Conservation (phyloP, 257 asterid species). For the Nicotiana benthamiana region DNA sequence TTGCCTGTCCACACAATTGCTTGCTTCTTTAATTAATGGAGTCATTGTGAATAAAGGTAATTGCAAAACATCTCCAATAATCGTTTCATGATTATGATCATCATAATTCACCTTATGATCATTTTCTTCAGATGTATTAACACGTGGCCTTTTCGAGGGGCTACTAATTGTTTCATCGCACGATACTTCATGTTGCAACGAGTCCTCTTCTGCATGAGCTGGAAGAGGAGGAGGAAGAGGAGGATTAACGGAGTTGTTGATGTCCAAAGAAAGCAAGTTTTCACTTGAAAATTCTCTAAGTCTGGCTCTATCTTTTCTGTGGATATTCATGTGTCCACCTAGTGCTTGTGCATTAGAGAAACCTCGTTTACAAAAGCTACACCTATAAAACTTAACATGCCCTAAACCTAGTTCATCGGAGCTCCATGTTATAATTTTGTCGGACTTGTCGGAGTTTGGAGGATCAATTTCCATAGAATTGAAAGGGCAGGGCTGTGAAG, state of each 20-base stretch:
- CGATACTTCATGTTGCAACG: neutral
- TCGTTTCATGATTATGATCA: neutral
- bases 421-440: constrained; percentile 11
- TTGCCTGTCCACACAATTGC: neutral
- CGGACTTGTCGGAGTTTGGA: constrained; percentile 1
- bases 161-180: constrained; percentile 4
- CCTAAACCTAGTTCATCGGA: constrained; percentile 9
- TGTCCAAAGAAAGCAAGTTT: constrained; percentile 6
- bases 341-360: constrained; percentile 74
- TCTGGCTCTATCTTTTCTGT: constrained; percentile 61
- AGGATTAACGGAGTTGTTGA: constrained; percentile 1
- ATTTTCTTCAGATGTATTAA: constrained; percentile 2
- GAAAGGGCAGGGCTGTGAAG: neutral
- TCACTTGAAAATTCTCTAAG: constrained; percentile 38
- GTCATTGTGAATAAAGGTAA: constrained; percentile 19
- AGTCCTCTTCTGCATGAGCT: neutral
- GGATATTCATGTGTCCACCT: constrained; percentile 82
- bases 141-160: neutral
- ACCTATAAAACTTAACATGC: constrained; percentile 30
- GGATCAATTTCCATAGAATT: constrained; percentile 31
- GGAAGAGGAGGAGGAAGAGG: neutral
- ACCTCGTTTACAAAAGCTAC: constrained; percentile 59
- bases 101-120: neutral
- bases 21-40: constrained; percentile 10
- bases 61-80: neutral